Base-by-base conservation (phyloP, 1,139 yeast genomes). In the Scheffersomyces titani region DNA sequence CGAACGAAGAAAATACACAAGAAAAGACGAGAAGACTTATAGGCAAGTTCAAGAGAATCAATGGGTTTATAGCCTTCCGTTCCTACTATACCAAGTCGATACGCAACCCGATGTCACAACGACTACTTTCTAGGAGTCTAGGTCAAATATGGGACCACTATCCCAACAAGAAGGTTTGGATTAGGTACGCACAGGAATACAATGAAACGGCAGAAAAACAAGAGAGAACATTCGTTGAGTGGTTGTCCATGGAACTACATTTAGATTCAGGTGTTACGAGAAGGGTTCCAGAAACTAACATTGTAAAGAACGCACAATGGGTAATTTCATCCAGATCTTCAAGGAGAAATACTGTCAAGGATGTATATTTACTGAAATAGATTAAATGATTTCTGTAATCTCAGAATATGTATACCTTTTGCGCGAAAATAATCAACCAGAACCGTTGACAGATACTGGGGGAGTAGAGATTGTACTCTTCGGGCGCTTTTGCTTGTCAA, bases 51-150 rank as follows among this genome's bases (percentile, higher is more conserved):
- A 61, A 58, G 47, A 60, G 62, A 20, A 57, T 74, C 2, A 74
- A 73, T 57, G 75, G 74, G 0, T 76, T 76, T 56, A 67, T 74
- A 52, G 80, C 78, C 1, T 76, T 69, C 55, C 58, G 80, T 22
- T 62, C 77, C 0, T 75, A 67, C 56, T 73, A 75, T 55, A 62
- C 77, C 16, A 62, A 65, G 56, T 63, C 64, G 30, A 68, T 65
- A 47, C 62, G 56, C 13, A 65, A 65, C 36, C 63, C 67, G 3
- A 62, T 66, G 9, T 57, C 57, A 49, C 78, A 66, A 56, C 61
- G 60, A 52, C 56, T 58, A 55, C 61, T 70, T 47, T 72, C 74
- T 6, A 57, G 54, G 30, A 59, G 55, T 52, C 61, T 70, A 46
- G 74, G 72, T 45, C 64, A 57, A 54, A 62, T 70, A 49, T 75